Conservation (phyloP, 495 filamentous ascomycete genomes). For the Hypoxylon perforatum region DNA sequence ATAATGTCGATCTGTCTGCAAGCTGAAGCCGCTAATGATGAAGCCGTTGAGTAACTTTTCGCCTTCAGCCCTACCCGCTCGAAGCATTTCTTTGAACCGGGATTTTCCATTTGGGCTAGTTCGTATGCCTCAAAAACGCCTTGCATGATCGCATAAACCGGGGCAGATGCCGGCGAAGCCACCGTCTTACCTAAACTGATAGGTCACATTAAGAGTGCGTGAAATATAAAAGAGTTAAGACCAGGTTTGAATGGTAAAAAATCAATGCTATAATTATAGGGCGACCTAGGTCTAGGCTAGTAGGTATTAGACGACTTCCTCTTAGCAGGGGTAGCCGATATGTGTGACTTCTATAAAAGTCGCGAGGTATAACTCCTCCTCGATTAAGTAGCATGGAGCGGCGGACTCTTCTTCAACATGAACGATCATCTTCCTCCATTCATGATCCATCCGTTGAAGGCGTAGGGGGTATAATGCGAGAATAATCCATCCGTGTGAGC, state of each 20-base stretch:
- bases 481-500: slow-evolving; percentile 33
- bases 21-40: too few relatives aligned
- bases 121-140: too few relatives aligned
- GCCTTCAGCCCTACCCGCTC: too few relatives aligned
- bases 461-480: slow-evolving; percentile 44
- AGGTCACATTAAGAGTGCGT: neutral
- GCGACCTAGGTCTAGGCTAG: slow-evolving; percentile 5
- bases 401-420: slow-evolving; percentile 7
- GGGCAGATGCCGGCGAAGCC: too few relatives aligned
- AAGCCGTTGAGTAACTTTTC: too few relatives aligned
- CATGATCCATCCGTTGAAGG: slow-evolving; percentile 35
- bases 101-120: too few relatives aligned
- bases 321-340: slow-evolving; percentile 5
- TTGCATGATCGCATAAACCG: too few relatives aligned
- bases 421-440: slow-evolving; percentile 20
- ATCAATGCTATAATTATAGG: slow-evolving; percentile 23
- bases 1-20: too few relatives aligned
- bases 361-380: slow-evolving; percentile 8
- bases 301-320: slow-evolving; percentile 20
- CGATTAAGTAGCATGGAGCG: slow-evolving; percentile 16
- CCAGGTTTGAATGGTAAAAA: neutral
- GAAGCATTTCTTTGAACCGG: too few relatives aligned
- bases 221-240: too few relatives aligned
- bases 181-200: neutral
- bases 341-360: slow-evolving; percentile 14